Evolutionary conservation across 768 basidiomycete genomes (phyloP).

Genomic region (Mrakia frigida): DNA sequence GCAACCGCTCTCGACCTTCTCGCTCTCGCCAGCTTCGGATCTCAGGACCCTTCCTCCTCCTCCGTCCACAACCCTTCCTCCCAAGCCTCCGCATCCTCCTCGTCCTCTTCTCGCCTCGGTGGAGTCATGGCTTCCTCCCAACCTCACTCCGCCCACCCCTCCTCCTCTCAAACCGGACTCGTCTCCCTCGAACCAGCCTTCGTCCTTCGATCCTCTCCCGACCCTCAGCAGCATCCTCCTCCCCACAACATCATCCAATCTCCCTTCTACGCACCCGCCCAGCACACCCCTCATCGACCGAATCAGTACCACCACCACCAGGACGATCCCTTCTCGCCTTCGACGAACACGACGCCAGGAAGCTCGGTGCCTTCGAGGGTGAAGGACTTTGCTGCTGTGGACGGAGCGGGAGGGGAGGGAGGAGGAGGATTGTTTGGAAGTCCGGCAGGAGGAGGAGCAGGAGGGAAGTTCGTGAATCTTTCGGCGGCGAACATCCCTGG

Average conservation of each 20-base stretch:
- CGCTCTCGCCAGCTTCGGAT: constrained; percentile 25
- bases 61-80: background rate
- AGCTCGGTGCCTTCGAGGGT: background rate
- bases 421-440: background rate
- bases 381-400: background rate
- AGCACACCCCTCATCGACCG: background rate
- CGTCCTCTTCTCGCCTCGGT: constrained; percentile 14
- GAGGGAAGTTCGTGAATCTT: background rate
- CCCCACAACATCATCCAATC: background rate
- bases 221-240: background rate
- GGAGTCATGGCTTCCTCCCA: constrained; percentile 16
- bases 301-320: background rate
- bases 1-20: constrained; percentile 29
- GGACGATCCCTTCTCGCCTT: constrained; percentile 7
- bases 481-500: constrained; percentile 13
- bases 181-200: constrained; percentile 22
- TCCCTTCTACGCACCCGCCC: background rate
- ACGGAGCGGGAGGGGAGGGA: background rate
- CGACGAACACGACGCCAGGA: background rate
- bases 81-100: background rate
- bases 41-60: background rate
- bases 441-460: background rate
- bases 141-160: background rate
- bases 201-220: constrained; percentile 10
- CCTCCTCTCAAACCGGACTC: background rate